These are phyloP conservation scores for Trichoderma hamatum DNA, from an alignment of 2,329 filamentous ascomycete species.

Conservation along the genomic window DNA sequence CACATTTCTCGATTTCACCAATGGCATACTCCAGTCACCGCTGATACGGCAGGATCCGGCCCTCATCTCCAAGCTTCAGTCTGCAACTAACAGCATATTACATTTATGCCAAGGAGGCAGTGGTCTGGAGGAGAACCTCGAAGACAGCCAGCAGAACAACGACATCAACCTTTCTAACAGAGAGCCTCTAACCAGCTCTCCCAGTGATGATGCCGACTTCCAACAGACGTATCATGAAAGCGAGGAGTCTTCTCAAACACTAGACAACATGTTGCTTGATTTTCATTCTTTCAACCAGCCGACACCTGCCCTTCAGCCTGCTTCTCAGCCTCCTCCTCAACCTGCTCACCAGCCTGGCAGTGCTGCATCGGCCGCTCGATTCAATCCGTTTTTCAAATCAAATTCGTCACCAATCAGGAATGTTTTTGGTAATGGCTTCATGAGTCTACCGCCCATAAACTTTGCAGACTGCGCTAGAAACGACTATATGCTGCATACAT, in stretches of 20 bases:
- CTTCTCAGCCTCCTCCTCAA: background rate
- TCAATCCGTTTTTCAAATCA: background rate
- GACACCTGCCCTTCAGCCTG: background rate
- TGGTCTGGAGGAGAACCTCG: background rate
- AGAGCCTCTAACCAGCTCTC: background rate
- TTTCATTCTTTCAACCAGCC: background rate
- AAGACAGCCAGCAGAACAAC: background rate
- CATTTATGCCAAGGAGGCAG: conserved; percentile 6
- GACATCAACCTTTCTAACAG: background rate
- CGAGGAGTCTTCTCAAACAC: background rate
- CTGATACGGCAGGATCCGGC: conserved; percentile 1
- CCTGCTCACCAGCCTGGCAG: background rate
- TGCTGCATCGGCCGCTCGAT: background rate
- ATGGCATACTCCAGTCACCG: conserved; percentile 14
- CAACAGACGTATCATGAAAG: background rate
- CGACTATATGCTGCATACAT: background rate
- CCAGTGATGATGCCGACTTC: background rate
- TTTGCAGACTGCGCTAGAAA: background rate
- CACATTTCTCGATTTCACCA: conserved; percentile 12
- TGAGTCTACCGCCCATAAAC: conserved; percentile 4
- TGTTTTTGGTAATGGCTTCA: conserved; percentile 15
- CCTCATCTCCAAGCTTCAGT: conserved; percentile 10
- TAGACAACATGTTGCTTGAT: background rate
- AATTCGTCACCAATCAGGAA: background rate
- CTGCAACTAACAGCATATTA: conserved; percentile 20